Percentiles rank a stretch among this genome's conserved stretches.
These are phyloP conservation scores for Scedosporium apiospermum DNA, from an alignment of 2,329 filamentous ascomycete genomes.

Conservation along the genomic window DNA sequence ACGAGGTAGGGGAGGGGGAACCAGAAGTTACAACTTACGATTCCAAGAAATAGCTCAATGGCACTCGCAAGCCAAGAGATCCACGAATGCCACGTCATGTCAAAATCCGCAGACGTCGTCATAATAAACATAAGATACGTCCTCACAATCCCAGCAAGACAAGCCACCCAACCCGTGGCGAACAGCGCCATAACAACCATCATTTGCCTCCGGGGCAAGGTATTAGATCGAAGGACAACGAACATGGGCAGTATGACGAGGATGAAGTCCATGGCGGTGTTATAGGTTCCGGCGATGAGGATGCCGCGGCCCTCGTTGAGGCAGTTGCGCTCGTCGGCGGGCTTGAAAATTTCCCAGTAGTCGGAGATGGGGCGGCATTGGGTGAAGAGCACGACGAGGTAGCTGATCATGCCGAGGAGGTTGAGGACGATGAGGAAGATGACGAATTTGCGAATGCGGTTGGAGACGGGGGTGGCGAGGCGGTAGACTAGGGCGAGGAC, in stretches of 20 bases:
- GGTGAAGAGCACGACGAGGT: conserved; percentile 20
- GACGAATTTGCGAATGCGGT: conserved; percentile 20
- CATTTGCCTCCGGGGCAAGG: conserved; percentile 36
- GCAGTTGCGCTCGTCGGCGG: conserved; percentile 22
- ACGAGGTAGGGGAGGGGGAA: not conserved
- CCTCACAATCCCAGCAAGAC: conserved; percentile 24
- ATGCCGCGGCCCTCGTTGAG: conserved; percentile 40
- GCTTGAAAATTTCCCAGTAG: conserved; percentile 24
- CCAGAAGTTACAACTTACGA: conserved; percentile 12
- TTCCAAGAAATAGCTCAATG: conserved; percentile 32
- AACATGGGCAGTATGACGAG: conserved; percentile 42
- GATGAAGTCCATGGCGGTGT: conserved; percentile 49
- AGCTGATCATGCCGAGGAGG: conserved; percentile 19
- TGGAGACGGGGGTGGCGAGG: conserved; percentile 21
- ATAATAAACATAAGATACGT: conserved; percentile 25
- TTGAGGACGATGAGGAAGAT: conserved; percentile 19
- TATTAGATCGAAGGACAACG: conserved; percentile 30
- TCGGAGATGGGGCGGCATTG: conserved; percentile 23
- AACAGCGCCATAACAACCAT: conserved; percentile 37
- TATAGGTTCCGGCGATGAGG: conserved; percentile 45
- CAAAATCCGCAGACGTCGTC: conserved; percentile 16
- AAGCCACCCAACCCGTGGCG: conserved; percentile 38
- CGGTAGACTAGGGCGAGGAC: conserved; percentile 29
- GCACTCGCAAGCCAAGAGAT: conserved; percentile 23
- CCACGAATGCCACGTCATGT: conserved; percentile 26